Evolutionary conservation across 2,329 filamentous ascomycete species (phyloP), one percentile per base, ranked within the genome.

Genomic region (Drechslerella dactyloides): DNA sequence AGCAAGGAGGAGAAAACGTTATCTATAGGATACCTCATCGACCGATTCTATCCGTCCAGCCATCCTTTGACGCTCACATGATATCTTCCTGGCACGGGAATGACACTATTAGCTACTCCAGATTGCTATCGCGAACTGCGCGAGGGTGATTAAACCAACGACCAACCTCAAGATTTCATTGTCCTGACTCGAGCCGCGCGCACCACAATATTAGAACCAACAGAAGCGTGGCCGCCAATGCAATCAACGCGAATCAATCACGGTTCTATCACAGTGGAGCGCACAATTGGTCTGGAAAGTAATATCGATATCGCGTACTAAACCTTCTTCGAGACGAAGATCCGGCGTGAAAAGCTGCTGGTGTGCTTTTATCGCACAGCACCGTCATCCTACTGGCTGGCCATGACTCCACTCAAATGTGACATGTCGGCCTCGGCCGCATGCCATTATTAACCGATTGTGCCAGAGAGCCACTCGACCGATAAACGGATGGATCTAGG

Each of bases 181-280:
- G 58, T 63, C 58, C 33, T 63, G 59, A 59, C 66, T 70, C 59
- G 59, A 70, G 59, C 59, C 66, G 46, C 66, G 37, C 37, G 37
- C 37, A n/a, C n/a, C n/a, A n/a, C n/a, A n/a, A n/a, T n/a, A n/a
- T n/a, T 42, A 56, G 42, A 53, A 19, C n/a, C 8, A 27, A 17
- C 15, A 63, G 58, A 63, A 35, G 57, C 42, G 30, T 13, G 27
- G 4, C 8, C 27, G 27, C 27, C 27, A 33, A 33, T 33, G 30
- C 46, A 60, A 68, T 68, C 33, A 50, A 50, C 30, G 50, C 55
- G 19, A 27, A 51, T 51, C 46, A 51, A 51, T 51, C 23, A 21
- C 24, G 15, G 30, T 40, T 44, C 53, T 21, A 17, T 52, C 19
- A 52, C 40, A 64, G 59, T 59, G 58, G 65, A 64, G 59, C 48